Evolutionary conservation across 192 early-diverging fungal species (phyloP).

Genomic region (Irineochytrium annulatum): DNA sequence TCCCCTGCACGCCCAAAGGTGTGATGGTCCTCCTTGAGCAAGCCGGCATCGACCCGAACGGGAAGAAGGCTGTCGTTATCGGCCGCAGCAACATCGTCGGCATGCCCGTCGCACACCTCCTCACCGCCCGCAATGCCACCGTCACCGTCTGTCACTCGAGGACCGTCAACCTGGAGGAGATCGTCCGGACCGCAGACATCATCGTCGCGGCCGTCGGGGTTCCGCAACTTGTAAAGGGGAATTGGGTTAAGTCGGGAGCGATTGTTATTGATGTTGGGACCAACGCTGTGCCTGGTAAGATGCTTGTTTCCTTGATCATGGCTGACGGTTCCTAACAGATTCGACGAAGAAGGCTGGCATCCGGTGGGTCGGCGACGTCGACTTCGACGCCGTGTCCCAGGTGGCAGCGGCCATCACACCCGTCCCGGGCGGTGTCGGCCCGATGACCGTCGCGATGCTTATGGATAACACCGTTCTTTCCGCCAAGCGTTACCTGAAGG

Average conservation of each 20-base stretch:
- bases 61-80: conserved; percentile 89
- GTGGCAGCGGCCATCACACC: conserved; percentile 86
- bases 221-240: conserved; percentile 75
- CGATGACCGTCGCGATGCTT: conserved; percentile 99
- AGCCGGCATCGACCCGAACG: conserved; percentile 60
- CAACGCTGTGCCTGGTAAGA: conserved; percentile 63
- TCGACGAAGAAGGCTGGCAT: conserved; percentile 83
- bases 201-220: conserved; percentile 85
- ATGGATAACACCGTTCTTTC: conserved; percentile 82
- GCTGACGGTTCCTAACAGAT: conserved; percentile 42
- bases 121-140: conserved; percentile 80
- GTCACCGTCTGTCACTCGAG: conserved; percentile 92
- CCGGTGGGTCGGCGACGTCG: conserved; percentile 92
- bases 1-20: conserved; percentile 96
- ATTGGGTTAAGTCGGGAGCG: conserved; percentile 92
- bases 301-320: conserved; percentile 24
- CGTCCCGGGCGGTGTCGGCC: conserved; percentile 98
- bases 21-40: conserved; percentile 79
- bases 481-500: conserved; percentile 67
- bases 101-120: conserved; percentile 77
- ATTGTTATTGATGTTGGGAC: conserved; percentile 98
- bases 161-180: conserved; percentile 69
- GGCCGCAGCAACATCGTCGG: conserved; percentile 97
- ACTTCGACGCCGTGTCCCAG: conserved; percentile 63
- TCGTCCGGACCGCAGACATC: conserved; percentile 82